Conservation (phyloP, 306 rosid species). For the Betula pendula region DNA sequence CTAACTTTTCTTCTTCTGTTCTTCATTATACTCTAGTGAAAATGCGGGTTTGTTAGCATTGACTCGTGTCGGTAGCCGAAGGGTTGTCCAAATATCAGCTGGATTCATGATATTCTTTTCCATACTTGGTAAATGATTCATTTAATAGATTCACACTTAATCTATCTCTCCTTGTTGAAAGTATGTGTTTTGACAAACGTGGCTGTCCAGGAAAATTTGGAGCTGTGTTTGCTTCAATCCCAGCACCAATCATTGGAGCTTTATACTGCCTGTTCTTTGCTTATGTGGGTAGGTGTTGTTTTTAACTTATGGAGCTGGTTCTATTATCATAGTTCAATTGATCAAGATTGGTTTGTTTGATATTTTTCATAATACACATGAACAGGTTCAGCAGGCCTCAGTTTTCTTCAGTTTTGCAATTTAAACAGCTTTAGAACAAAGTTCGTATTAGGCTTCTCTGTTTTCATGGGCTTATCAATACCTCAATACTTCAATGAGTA, state of each 20-base stretch:
- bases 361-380: conserved; percentile 4
- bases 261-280: conserved; percentile 94
- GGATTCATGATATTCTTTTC: conserved; percentile 97
- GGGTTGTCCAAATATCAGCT: conserved; percentile 94
- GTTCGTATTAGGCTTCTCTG: conserved; percentile 81
- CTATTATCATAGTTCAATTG: not conserved
- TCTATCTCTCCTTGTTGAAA: conserved; percentile 5
- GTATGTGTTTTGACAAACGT: conserved; percentile 5
- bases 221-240: conserved; percentile 96
- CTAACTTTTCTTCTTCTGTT: conserved; percentile 2
- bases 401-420: conserved; percentile 90
- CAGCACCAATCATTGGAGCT: conserved; percentile 85
- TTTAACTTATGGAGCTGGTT: conserved; percentile 22
- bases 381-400: conserved; percentile 88
- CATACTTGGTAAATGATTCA: conserved; percentile 59
- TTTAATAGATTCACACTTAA: not conserved
- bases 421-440: conserved; percentile 82
- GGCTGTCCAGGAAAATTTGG: conserved; percentile 78
- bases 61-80: conserved; percentile 95
- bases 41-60: conserved; percentile 92
- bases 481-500: conserved; percentile 97
- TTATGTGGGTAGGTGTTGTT: conserved; percentile 71
- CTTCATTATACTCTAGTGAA: conserved; percentile 47
- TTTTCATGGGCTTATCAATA: conserved; percentile 85
- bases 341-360: conserved; percentile 1